Evolutionary conservation across 1,284 basidiomycete genomes (phyloP).

Genomic region (Rhodotorula sp.): DNA sequence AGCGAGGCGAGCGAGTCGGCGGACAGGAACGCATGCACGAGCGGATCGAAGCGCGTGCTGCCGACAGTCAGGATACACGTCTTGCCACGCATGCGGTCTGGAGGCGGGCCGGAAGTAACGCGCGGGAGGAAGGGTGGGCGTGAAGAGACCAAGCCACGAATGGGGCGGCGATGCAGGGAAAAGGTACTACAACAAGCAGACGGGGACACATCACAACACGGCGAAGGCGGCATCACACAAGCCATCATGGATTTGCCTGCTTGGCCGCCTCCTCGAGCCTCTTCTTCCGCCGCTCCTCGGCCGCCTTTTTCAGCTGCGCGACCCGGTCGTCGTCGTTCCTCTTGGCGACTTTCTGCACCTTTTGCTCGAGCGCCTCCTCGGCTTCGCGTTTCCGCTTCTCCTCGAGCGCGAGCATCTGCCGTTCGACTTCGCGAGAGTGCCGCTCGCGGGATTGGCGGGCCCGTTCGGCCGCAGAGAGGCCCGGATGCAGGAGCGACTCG

Average conservation of each 20-base stretch:
- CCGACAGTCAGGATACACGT: slow-evolving; percentile 72
- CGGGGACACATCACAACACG: background rate
- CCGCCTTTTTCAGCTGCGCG: slow-evolving; percentile 42
- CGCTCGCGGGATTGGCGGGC: slow-evolving; percentile 35
- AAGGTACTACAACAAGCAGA: background rate
- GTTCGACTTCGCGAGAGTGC: slow-evolving; percentile 41
- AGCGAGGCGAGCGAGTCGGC: slow-evolving; percentile 57
- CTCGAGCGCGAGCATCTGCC: slow-evolving; percentile 42
- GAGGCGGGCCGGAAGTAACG: rapidly evolving
- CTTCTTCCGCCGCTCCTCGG: slow-evolving; percentile 42
- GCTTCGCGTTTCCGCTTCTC: slow-evolving; percentile 42
- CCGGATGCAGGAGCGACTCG: slow-evolving; percentile 22
- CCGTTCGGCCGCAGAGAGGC: slow-evolving; percentile 36
- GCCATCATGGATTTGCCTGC: background rate
- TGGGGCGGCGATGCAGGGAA: background rate
- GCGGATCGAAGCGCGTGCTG: slow-evolving; percentile 77
- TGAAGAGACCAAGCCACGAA: no score
- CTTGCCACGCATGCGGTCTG: background rate
- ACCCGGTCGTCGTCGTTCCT: slow-evolving; percentile 43
- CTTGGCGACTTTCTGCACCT: slow-evolving; percentile 36
- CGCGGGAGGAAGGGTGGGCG: background rate
- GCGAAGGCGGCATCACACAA: background rate
- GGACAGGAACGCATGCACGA: slow-evolving; percentile 66
- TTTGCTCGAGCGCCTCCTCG: slow-evolving; percentile 38
- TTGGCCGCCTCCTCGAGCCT: slow-evolving; percentile 21